Conservation (phyloP, 2,329 filamentous ascomycete species). For the Pestalotiopsis sp. region DNA sequence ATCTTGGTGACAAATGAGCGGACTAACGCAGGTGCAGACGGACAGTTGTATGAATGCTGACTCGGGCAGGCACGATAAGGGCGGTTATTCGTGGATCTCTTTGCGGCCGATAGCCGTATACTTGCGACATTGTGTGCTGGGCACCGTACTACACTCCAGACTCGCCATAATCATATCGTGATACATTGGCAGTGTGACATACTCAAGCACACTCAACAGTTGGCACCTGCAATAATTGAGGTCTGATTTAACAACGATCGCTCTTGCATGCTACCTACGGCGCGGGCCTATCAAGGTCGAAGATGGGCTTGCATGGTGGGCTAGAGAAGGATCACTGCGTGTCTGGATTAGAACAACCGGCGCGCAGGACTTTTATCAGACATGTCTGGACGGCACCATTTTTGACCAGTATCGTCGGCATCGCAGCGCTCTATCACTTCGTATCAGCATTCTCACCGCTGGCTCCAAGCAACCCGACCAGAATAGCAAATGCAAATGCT, state of each 20-base stretch:
- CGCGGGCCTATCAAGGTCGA: background rate
- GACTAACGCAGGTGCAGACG: background rate
- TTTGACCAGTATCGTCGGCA: background rate
- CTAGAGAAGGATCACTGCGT: background rate
- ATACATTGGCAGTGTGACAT: background rate
- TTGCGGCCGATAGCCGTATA: background rate
- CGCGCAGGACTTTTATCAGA: background rate
- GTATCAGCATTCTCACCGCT: background rate
- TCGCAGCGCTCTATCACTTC: background rate
- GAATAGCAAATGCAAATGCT: background rate
- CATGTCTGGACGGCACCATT: background rate
- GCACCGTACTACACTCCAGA: background rate
- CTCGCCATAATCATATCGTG: background rate
- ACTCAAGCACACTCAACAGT: background rate
- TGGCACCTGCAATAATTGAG: background rate
- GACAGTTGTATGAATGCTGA: background rate
- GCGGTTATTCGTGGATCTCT: background rate
- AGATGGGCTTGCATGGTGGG: background rate
- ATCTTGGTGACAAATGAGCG: background rate
- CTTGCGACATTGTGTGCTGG: background rate
- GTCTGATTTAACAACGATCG: background rate
- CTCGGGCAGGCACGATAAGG: background rate
- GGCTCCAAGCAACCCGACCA: background rate
- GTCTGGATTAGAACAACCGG: background rate
- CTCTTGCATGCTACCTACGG: background rate